Base-by-base conservation (phyloP, 1,284 basidiomycete species). In the Austropuccinia psidii region DNA sequence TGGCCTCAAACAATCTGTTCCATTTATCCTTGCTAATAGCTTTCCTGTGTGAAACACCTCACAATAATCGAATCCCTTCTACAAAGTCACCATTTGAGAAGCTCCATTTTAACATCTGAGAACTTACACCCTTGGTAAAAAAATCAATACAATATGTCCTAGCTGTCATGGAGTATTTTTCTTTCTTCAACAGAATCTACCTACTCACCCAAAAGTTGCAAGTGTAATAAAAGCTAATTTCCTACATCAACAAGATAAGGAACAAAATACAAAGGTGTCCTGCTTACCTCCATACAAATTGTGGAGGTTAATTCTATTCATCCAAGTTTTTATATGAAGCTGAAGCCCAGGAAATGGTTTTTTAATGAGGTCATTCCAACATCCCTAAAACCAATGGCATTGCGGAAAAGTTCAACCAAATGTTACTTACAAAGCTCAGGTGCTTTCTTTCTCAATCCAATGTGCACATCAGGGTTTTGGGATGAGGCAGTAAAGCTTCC, bases 371-470 rank as follows among this genome's bases (percentile, higher is more conserved):
- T 37, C 65, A 47, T 55, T 24, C 65, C 4, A 50, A 68, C 11
- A 37, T 5, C 24, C 65, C 65, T 39, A 27, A 49, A 29, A 35
- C 49, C 2, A 68, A 54, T 33, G 43, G 43, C 6, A 13, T 66
- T 4, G 64, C 64, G 17, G 64, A 52, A 66, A 17, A 27, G 9
- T 66, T 66, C n/a, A 68, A 68, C 43, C 49, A 37, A 55, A 54
- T 33, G 3, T 29, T 49, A 11, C 11, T 68, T 5, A 17, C 19
- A 4, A 29, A 39, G 1, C 41, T 54, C 15, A 9, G 35, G 2
- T 54, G 33, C 21, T n/a, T 52, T 19, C 52, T 68, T 2, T 33
- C 50, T 1, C 65, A 68, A 43, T 52, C 7, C 1, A 4, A 21
- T 19, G 4, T 68, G n/a, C 50, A 47, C 1, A 24, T 68, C 21